Conservation (phyloP, 108 stramenopile species). For the Skeletonema potamos region DNA sequence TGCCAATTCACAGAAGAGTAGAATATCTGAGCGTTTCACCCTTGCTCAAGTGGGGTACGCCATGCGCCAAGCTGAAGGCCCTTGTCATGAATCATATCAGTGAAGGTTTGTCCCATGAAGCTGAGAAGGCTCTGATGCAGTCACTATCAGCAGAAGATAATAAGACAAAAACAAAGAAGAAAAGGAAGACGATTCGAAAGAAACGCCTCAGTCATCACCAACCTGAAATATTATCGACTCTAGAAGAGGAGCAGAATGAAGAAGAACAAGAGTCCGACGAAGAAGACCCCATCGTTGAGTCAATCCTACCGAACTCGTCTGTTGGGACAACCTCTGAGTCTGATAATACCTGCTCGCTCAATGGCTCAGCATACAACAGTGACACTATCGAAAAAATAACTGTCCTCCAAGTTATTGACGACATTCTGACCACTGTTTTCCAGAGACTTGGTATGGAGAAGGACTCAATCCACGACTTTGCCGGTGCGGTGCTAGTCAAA, state of each 20-base stretch:
- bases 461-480: conserved; percentile 17
- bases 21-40: conserved; percentile 6
- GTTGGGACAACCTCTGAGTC: neutral
- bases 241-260: conserved; percentile 11
- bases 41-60: conserved; percentile 27
- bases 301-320: conserved; percentile 13
- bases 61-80: conserved; percentile 11
- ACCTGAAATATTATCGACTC: neutral
- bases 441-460: conserved; percentile 50
- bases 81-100: conserved; percentile 13
- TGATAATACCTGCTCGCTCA: neutral
- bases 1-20: neutral
- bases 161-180: conserved; percentile 32
- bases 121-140: conserved; percentile 39
- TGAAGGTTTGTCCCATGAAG: conserved; percentile 39
- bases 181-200: conserved; percentile 38
- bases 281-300: conserved; percentile 24
- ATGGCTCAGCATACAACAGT: neutral
- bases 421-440: conserved; percentile 52
- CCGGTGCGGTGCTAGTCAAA: conserved; percentile 3
- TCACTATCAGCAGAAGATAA: conserved; percentile 4
- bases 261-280: conserved; percentile 12
- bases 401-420: conserved; percentile 52
- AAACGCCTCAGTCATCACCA: conserved; percentile 1
- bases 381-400: conserved; percentile 56